Conservation (phyloP, 805 yeast genomes). For the Yarrowia phangngaensis region DNA sequence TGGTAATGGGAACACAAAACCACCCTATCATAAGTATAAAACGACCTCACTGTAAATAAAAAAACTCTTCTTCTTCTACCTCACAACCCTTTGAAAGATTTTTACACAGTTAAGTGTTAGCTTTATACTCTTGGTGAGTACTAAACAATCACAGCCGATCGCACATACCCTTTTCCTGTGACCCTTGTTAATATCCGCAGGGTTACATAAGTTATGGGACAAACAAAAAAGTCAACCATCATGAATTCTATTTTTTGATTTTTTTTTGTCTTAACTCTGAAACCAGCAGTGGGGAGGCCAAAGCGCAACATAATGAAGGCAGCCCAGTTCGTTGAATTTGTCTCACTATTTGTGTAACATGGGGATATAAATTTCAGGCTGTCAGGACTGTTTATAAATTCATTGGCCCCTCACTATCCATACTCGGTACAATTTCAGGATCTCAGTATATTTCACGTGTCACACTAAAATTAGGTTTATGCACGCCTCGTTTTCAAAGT, state of each 20-base stretch:
- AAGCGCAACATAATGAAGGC: no score
- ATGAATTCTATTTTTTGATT: constrained; percentile 10
- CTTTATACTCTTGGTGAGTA: constrained; percentile 20
- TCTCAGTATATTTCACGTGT: constrained; percentile 26
- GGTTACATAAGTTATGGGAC: no score
- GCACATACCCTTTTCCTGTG: no score
- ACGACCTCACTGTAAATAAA: background rate
- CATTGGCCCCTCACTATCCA: no score
- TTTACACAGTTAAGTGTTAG: constrained; percentile 19
- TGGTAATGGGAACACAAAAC: constrained; percentile 15
- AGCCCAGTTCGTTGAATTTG: no score
- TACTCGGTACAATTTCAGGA: no score
- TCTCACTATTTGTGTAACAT: no score
- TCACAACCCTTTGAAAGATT: constrained; percentile 10
- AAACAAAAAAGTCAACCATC: no score
- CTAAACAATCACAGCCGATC: background rate
- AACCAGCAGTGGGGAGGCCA: no score
- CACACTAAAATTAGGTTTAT: constrained; percentile 7
- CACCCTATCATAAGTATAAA: background rate
- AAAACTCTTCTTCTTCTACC: constrained; percentile 1
- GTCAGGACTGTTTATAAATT: no score
- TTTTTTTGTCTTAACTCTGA: background rate
- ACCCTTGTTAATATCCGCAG: constrained; percentile 24
- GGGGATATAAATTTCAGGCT: no score
- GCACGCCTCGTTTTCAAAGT: constrained; percentile 19